These are phyloP conservation scores for Penicillium corylophilum DNA, from an alignment of 2,329 filamentous ascomycete genomes.

Conservation along the genomic window DNA sequence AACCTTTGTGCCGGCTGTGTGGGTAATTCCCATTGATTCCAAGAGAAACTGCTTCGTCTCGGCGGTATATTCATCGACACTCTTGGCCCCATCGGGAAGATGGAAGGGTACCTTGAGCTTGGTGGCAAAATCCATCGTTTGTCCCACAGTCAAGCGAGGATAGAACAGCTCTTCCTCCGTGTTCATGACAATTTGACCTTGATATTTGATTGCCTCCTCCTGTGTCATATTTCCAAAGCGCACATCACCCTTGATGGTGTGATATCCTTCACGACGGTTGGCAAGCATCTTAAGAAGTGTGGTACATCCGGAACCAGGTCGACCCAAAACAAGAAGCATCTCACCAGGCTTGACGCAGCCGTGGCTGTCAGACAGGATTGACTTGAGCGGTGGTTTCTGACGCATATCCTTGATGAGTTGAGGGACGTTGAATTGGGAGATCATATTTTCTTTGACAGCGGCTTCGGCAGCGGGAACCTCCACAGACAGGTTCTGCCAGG, in stretches of 20 bases:
- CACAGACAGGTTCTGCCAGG: conserved; percentile 65
- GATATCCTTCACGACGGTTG: conserved; percentile 62
- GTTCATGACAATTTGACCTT: conserved; percentile 59
- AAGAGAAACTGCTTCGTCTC: conserved; percentile 57
- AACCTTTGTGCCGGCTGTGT: conserved; percentile 65
- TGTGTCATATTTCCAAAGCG: conserved; percentile 51
- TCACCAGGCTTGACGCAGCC: conserved; percentile 71
- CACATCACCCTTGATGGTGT: conserved; percentile 59
- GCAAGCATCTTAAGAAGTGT: conserved; percentile 70
- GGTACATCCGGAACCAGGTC: conserved; percentile 69
- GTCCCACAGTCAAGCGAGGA: conserved; percentile 51
- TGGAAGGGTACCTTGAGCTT: conserved; percentile 56
- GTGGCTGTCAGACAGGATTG: conserved; percentile 63
- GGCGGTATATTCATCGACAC: conserved; percentile 47
- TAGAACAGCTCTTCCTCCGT: conserved; percentile 55
- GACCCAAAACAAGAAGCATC: conserved; percentile 68
- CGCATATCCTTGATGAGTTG: conserved; percentile 54
- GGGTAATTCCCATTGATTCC: conserved; percentile 56
- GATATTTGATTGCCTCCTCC: conserved; percentile 48
- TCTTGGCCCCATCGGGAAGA: conserved; percentile 46
- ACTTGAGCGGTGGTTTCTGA: conserved; percentile 59
- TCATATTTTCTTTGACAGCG: conserved; percentile 64
- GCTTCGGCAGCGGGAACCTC: conserved; percentile 62
- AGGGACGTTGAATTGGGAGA: conserved; percentile 59
- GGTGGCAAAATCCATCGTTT: conserved; percentile 57